These are phyloP conservation scores for Fusarium agapanthi DNA, from an alignment of 2,329 filamentous ascomycete genomes.

Conservation along the genomic window DNA sequence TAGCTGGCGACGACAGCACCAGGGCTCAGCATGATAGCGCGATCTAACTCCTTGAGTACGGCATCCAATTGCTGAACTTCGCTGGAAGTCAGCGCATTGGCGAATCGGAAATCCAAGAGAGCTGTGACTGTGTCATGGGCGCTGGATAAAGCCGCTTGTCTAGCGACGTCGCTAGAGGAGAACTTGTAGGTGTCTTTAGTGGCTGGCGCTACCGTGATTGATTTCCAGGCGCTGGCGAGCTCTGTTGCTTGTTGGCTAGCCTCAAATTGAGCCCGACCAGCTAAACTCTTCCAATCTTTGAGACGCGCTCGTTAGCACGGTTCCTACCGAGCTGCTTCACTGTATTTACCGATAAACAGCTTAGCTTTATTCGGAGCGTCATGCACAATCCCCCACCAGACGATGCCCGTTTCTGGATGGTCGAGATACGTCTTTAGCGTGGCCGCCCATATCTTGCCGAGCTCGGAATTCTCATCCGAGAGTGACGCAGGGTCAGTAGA, in stretches of 20 bases:
- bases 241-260: not conserved
- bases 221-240: not conserved
- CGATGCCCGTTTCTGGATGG: conserved; percentile 5
- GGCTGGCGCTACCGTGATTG: not conserved
- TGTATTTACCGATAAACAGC: not conserved
- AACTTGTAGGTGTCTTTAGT: not conserved
- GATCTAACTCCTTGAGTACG: not conserved
- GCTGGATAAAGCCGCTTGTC: not conserved
- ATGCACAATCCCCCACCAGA: conserved; percentile 15
- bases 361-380: not conserved
- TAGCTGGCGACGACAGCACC: not conserved
- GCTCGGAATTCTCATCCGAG: not conserved
- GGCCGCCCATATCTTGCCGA: conserved; percentile 11
- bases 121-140: not conserved
- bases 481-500: not conserved
- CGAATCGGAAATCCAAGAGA: not conserved
- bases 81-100: not conserved
- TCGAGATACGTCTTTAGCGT: conserved; percentile 13
- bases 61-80: not conserved
- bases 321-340: not conserved
- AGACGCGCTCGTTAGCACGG: not conserved
- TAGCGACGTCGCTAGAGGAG: not conserved
- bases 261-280: not conserved
- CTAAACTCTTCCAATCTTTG: not conserved
- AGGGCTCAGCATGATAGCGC: not conserved